phyloP scores from a whole-genome alignment of 129 eudicot genomes.

The Artemisia tridentata region DNA sequence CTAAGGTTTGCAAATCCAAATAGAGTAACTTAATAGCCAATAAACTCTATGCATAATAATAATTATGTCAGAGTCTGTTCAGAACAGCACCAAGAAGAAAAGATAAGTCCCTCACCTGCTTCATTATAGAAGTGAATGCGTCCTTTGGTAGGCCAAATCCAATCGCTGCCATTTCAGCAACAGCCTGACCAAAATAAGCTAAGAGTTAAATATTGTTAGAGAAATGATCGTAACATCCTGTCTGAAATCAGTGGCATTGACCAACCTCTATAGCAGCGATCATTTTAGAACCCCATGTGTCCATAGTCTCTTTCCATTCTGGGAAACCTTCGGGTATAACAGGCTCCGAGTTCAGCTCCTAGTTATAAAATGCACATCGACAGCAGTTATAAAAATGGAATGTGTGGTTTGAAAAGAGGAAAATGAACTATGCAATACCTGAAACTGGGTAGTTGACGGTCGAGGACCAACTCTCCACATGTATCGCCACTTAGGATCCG shows the following conservation, averaged over 20 bases:
- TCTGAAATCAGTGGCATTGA: background rate
- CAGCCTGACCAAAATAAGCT: slow-evolving; percentile 54
- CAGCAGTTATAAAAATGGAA: background rate
- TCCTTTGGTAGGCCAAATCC: slow-evolving; percentile 85
- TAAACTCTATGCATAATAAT: background rate
- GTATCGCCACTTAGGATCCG: slow-evolving; percentile 98
- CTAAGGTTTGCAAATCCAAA: background rate
- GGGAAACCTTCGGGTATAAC: slow-evolving; percentile 93
- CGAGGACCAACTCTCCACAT: slow-evolving; percentile 99
- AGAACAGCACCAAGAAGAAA: background rate
- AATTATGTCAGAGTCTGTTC: background rate
- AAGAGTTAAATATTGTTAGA: background rate
- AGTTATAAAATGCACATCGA: slow-evolving; percentile 15
- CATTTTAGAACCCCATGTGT: slow-evolving; percentile 92
- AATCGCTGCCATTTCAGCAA: slow-evolving; percentile 98
- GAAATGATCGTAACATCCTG: background rate
- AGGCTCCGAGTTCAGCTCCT: slow-evolving; percentile 94
- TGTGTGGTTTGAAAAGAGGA: background rate
- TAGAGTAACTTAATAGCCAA: background rate
- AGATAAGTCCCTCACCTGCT: slow-evolving; percentile 46
- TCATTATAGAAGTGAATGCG: slow-evolving; percentile 93
- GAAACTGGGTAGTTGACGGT: slow-evolving; percentile 74
- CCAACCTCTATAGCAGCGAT: slow-evolving; percentile 81
- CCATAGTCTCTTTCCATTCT: slow-evolving; percentile 96
- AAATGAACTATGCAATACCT: slow-evolving; percentile 39